Base-by-base conservation (phyloP, 192 early-diverging fungal species). In the Entomortierella lignicola region DNA sequence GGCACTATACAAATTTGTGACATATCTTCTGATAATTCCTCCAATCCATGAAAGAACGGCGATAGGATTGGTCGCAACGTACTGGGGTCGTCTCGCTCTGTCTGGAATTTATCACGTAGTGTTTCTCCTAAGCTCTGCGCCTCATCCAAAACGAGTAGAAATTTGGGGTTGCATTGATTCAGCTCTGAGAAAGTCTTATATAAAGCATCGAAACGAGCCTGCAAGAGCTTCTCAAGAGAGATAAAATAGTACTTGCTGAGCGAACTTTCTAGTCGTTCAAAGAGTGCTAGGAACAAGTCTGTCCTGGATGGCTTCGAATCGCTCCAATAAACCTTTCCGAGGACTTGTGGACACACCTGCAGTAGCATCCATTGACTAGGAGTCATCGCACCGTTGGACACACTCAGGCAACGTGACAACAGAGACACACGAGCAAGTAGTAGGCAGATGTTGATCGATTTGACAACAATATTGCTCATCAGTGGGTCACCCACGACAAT, bases 321-420 rank as follows among this genome's bases (percentile, higher is more conserved):
- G 11, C n/a, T 18, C 6, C 5, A 52, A 25, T 52, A 52, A 25
- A 52, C 50, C 50, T 52, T 18, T 8, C 50, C 50, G 23, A 52
- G 18, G 18, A 52, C 50, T 52, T 52, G 50, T 5, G 50, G 50
- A 13, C 39, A 42, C 8, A 57, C 17, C 47, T 57, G 65, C 18
- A 66, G 12, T 3, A 66, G 37, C 65, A 66, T 66, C 65, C 65
- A 57, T 26, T 57, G 54, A n/a, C 55, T 56, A 53, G 53, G 55
- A 44, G 65, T 60, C 43, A 69, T 8, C 51, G 31, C 23, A 8
- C 43, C 29, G 4, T 52, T 25, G 5, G 66, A 55, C 10, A 52
- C 30, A 12, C 39, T 27, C 43, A 69, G 56, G 34, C 66, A 69
- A 17, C 51, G 66, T 0, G 37, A 5, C 21, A 69, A 59, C n/a